These are phyloP conservation scores for Anacardium occidentale DNA, from an alignment of 345 rosid genomes.

Conservation along the genomic window DNA sequence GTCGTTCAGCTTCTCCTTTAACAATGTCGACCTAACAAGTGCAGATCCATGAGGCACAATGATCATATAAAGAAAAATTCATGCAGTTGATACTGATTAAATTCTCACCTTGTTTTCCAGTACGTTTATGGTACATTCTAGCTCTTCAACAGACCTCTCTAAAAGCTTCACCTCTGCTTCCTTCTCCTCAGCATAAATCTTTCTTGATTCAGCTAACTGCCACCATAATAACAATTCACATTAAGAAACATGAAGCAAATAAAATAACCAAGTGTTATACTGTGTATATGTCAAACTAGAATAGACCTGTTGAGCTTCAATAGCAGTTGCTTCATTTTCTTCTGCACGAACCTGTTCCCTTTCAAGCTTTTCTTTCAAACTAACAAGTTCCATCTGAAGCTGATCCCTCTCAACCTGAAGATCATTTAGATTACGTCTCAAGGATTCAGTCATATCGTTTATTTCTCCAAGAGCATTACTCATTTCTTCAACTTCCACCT, in stretches of 20 bases:
- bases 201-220: constrained; percentile 78
- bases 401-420: constrained; percentile 58
- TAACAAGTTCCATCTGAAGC: constrained; percentile 50
- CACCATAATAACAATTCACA: not conserved
- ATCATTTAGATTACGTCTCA: constrained; percentile 49
- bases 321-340: constrained; percentile 62
- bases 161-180: constrained; percentile 83
- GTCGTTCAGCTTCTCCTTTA: constrained; percentile 91
- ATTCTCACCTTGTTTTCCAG: constrained; percentile 78
- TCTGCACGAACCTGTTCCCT: constrained; percentile 51
- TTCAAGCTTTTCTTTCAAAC: constrained; percentile 58
- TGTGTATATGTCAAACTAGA: constrained; percentile 12
- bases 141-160: constrained; percentile 91
- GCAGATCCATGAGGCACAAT: constrained; percentile 26
- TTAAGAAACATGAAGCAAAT: constrained; percentile 7
- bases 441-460: constrained; percentile 53
- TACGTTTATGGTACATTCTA: constrained; percentile 71
- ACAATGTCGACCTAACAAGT: constrained; percentile 72
- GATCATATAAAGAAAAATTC: not conserved
- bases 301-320: constrained; percentile 71
- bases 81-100: constrained; percentile 14
- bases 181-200: constrained; percentile 65
- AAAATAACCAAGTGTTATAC: not conserved
- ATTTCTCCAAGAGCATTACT: constrained; percentile 52
- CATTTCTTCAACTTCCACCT: constrained; percentile 62